These are phyloP conservation scores for Sporothrix schenckii DNA, from an alignment of 2,329 filamentous ascomycete genomes.

Conservation along the genomic window DNA sequence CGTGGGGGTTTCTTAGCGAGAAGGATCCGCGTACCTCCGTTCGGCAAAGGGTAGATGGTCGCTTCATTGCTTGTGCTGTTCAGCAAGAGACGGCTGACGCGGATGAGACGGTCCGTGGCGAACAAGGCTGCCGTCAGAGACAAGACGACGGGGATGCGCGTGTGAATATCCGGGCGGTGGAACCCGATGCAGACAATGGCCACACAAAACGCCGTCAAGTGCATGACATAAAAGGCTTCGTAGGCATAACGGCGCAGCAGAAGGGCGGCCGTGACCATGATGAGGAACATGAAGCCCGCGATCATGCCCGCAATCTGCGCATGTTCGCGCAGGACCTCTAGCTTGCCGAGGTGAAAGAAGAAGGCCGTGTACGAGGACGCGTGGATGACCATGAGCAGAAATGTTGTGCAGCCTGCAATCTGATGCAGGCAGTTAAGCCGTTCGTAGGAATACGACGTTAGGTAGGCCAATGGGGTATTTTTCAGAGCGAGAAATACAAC, in stretches of 20 bases:
- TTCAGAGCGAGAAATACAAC: constrained; percentile 60
- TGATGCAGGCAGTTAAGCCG: constrained; percentile 62
- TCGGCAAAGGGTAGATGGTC: constrained; percentile 56
- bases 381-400: constrained; percentile 53
- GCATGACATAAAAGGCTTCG: constrained; percentile 59
- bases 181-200: constrained; percentile 53
- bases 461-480: constrained; percentile 59
- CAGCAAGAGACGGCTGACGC: constrained; percentile 49
- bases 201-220: constrained; percentile 54
- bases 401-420: constrained; percentile 54
- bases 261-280: constrained; percentile 49
- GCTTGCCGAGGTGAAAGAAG: constrained; percentile 43
- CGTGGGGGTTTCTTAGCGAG: constrained; percentile 53
- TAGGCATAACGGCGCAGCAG: constrained; percentile 54
- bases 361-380: constrained; percentile 48
- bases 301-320: constrained; percentile 55
- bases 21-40: constrained; percentile 59
- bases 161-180: constrained; percentile 54
- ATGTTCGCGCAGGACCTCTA: constrained; percentile 43
- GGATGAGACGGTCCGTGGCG: constrained; percentile 55
- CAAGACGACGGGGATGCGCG: constrained; percentile 50
- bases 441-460: constrained; percentile 61
- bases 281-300: constrained; percentile 51
- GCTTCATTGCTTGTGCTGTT: constrained; percentile 56
- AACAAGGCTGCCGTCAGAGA: constrained; percentile 53